Evolutionary conservation across 129 eudicot species (phyloP).

Genomic region (Flaveria ramosissima): DNA sequence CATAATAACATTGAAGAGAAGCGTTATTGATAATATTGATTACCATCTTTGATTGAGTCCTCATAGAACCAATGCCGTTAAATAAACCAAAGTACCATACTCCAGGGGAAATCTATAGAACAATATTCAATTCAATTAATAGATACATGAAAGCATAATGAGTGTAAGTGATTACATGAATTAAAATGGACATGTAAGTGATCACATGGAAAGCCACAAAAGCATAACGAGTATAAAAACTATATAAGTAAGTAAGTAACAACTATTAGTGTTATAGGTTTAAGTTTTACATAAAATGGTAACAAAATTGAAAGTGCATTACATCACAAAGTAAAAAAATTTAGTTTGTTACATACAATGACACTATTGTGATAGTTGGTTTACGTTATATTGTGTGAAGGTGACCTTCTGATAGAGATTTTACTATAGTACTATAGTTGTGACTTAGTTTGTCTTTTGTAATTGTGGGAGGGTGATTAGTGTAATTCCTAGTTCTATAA

Average conservation of each 20-base stretch:
- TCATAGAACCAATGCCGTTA: slow-evolving; percentile 80
- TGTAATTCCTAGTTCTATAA: too few species aligned
- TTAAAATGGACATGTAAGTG: slow-evolving; percentile 1
- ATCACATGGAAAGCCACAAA: not conserved
- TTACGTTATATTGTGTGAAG: not conserved
- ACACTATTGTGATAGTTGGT: not conserved
- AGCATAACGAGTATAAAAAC: not conserved
- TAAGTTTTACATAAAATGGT: not conserved
- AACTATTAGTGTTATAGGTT: not conserved
- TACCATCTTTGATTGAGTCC: slow-evolving; percentile 99
- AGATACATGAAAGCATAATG: slow-evolving; percentile 2
- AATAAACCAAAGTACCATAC: slow-evolving; percentile 87
- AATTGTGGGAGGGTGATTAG: too few species aligned
- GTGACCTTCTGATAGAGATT: too few species aligned
- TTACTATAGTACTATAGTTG: too few species aligned
- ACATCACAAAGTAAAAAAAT: not conserved
- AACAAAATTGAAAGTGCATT: not conserved
- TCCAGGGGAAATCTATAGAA: slow-evolving; percentile 78
- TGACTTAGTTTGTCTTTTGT: too few species aligned
- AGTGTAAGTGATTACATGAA: not conserved
- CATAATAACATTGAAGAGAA: not conserved
- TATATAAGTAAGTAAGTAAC: not conserved
- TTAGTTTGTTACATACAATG: not conserved
- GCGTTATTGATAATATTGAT: slow-evolving; percentile 13
- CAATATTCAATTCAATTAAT: slow-evolving; percentile 4